Evolutionary conservation across 352 stramenopile genomes (phyloP), one percentile per base, ranked within the genome.

Genomic region (Phytopythium montanum): DNA sequence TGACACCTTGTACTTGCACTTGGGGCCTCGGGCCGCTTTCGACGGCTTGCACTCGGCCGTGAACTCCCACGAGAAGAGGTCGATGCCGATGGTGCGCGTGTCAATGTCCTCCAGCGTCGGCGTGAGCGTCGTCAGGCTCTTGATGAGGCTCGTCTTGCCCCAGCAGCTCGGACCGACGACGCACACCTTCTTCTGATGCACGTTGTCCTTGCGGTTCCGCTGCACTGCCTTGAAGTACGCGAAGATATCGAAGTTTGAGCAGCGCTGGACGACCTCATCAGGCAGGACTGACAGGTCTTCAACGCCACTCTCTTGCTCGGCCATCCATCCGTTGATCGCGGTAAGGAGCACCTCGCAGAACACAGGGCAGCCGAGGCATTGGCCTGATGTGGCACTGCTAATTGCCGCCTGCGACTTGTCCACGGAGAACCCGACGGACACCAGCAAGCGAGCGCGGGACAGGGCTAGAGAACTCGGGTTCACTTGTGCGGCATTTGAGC

Each of bases 71-170:
- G 65, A 28, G n/a, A 72, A 61, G 8, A 76, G 48, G 18, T 78
- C 66, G 21, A 78, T 72, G 8, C 70, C 70, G 48, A 75, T 69
- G 2, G 70, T 78, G 3, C 66, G 70, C 21, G 64, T 41, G 36
- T 73, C 63, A 16, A 60, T 59, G 8, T 54, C 33, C 23, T 66
- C 59, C 5, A 72, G 52, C 2, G 39, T 59, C 3, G 59, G 33
- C 23, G 38, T 14, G n/a, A 59, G 56, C n/a, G 39, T 52, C 14
- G 21, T 58, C n/a, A 75, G 56, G 34, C 58, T 73, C 36, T 69
- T 69, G 45, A 75, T 68, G 41, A 78, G 55, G 34, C 66, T 75
- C 0, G 70, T 78, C 39, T 75, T 78, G 5, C 70, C 66, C 64
- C 60, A 72, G 14, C 54, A 36, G 13, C 58, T 78, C 13, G 63